Conservation (phyloP, 805 yeast species). For the Candida manassasensis region DNA sequence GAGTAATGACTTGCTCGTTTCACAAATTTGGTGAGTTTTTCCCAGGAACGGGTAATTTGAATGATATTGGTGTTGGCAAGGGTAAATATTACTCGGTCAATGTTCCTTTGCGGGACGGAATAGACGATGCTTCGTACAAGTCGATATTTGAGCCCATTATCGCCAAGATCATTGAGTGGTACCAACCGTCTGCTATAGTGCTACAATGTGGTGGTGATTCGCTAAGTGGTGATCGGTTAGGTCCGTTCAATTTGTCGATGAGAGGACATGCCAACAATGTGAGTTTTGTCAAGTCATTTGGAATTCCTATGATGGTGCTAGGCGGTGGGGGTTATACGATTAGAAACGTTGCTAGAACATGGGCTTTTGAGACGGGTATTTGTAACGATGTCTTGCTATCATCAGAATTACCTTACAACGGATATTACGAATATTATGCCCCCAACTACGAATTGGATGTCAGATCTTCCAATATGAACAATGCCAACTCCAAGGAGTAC, state of each 20-base stretch:
- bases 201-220: constrained; percentile 99
- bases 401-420: constrained; percentile 82
- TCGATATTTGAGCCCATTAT: constrained; percentile 88
- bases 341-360: constrained; percentile 90
- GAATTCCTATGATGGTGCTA: constrained; percentile 84
- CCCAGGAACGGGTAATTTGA: constrained; percentile 95
- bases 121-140: constrained; percentile 84
- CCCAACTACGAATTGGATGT: constrained; percentile 96
- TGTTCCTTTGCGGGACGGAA: constrained; percentile 93
- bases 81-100: constrained; percentile 88
- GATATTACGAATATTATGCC: constrained; percentile 94
- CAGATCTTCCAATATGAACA: constrained; percentile 92
- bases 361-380: constrained; percentile 92
- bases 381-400: constrained; percentile 75
- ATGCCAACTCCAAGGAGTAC: constrained; percentile 91
- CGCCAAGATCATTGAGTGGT: constrained; percentile 70
- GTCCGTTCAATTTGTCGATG: constrained; percentile 92
- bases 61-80: constrained; percentile 85
- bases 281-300: constrained; percentile 76
- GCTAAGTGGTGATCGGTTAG: constrained; percentile 89
- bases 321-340: constrained; percentile 99
- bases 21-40: constrained; percentile 96
- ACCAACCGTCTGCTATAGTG: constrained; percentile 92
- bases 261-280: constrained; percentile 96
- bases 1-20: constrained; percentile 95